Evolutionary conservation across 2,329 filamentous ascomycete species (phyloP).

Genomic region (Trichoderma atroviride): DNA sequence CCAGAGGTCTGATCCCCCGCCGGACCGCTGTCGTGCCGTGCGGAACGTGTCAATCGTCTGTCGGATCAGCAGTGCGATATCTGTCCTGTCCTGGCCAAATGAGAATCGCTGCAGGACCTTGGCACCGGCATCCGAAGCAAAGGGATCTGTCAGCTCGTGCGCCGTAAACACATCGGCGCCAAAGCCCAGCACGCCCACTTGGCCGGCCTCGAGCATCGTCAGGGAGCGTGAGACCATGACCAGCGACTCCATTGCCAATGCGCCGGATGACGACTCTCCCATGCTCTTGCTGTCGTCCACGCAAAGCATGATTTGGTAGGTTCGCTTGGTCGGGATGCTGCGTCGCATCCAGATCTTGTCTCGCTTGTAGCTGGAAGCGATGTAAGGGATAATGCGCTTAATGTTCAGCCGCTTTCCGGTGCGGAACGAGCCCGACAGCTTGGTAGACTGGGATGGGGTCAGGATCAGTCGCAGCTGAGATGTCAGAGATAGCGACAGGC

Average conservation of each 20-base stretch:
- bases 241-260: conserved; percentile 88
- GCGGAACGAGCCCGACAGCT: conserved; percentile 93
- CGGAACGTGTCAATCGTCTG: conserved; percentile 81
- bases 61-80: conserved; percentile 77
- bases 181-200: conserved; percentile 90
- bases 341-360: conserved; percentile 99
- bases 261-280: conserved; percentile 75
- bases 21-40: conserved; percentile 61
- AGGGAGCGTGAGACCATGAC: conserved; percentile 87
- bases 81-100: conserved; percentile 83
- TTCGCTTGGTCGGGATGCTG: conserved; percentile 85
- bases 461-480: conserved; percentile 96
- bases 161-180: conserved; percentile 81
- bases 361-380: conserved; percentile 95
- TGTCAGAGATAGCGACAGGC: conserved; percentile 84
- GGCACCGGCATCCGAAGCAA: conserved; percentile 75
- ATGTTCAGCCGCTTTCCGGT: conserved; percentile 98
- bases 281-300: conserved; percentile 96
- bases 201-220: conserved; percentile 90
- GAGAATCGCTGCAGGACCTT: conserved; percentile 81
- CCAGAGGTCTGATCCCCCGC: conserved; percentile 75
- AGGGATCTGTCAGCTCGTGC: conserved; percentile 81
- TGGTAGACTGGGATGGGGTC: conserved; percentile 90
- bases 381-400: conserved; percentile 99
- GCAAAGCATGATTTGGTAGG: conserved; percentile 95